A percentile compares a stretch with the other conserved stretches of the same genome.
phyloP scores from a whole-genome alignment of 2,329 filamentous ascomycete species.

The Trichoderma harzianum region DNA sequence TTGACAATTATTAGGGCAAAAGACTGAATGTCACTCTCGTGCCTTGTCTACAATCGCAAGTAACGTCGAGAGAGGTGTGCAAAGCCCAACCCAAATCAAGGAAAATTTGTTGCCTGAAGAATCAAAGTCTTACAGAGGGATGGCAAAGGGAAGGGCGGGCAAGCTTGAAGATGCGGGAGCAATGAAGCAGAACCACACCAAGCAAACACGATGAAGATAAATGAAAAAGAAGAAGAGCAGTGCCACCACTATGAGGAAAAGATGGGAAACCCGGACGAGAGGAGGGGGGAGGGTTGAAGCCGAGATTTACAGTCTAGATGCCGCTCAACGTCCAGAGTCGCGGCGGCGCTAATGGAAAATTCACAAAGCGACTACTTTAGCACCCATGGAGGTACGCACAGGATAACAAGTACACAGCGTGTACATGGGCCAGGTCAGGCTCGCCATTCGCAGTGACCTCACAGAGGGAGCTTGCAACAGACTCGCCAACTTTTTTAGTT shows the following conservation, averaged over 20 bases:
- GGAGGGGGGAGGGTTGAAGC: slow-evolving; percentile 18
- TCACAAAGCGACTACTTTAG: slow-evolving; percentile 11
- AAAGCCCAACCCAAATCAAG: slow-evolving; percentile 10
- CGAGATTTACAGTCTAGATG: slow-evolving; percentile 19
- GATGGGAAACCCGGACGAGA: slow-evolving; percentile 12
- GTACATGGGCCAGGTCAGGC: slow-evolving; percentile 6
- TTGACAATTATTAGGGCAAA: slow-evolving; percentile 8
- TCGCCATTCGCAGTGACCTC: not conserved
- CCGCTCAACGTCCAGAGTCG: slow-evolving; percentile 16
- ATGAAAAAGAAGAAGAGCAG: slow-evolving; percentile 12
- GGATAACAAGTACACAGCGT: not conserved
- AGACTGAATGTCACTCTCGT: slow-evolving; percentile 4
- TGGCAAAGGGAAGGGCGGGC: slow-evolving; percentile 15
- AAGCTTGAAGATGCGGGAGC: slow-evolving; percentile 14
- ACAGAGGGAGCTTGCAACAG: slow-evolving; percentile 18
- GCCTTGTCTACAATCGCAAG: slow-evolving; percentile 3
- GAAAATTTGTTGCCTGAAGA: slow-evolving; percentile 14
- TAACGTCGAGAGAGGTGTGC: not conserved
- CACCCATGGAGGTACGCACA: not conserved
- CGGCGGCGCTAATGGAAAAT: slow-evolving; percentile 19
- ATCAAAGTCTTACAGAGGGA: slow-evolving; percentile 18
- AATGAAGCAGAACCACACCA: slow-evolving; percentile 13
- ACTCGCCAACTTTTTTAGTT: slow-evolving; percentile 35
- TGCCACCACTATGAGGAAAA: slow-evolving; percentile 17
- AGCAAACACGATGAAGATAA: slow-evolving; percentile 7